phyloP scores from a whole-genome alignment of 352 stramenopile genomes.

The Thraustochytrium sp. region DNA sequence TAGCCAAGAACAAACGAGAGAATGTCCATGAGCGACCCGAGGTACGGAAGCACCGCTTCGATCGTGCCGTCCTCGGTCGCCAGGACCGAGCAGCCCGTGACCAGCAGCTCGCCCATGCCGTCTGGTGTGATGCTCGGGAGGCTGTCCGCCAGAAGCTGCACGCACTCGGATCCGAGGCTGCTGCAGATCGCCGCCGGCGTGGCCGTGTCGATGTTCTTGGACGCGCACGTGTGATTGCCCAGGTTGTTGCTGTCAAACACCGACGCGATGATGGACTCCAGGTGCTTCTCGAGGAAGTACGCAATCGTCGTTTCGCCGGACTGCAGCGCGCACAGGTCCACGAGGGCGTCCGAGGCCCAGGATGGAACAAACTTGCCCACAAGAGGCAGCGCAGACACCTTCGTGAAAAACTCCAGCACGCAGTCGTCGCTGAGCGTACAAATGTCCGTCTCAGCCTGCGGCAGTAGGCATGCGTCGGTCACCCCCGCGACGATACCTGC shows the following conservation, averaged over 20 bases:
- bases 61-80: not conserved
- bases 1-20: not conserved
- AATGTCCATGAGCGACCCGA: slow-evolving; percentile 11
- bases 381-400: not conserved
- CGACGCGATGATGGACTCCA: not conserved
- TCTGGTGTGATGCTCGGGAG: not conserved
- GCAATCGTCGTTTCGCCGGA: not conserved
- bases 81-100: not conserved
- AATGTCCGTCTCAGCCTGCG: not conserved
- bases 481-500: slow-evolving; percentile 21
- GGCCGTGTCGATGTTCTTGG: not conserved
- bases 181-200: not conserved
- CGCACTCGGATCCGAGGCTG: not conserved
- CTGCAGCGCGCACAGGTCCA: slow-evolving; percentile 22
- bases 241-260: not conserved
- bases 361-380: slow-evolving; percentile 27
- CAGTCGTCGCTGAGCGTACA: not conserved
- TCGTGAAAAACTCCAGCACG: not conserved
- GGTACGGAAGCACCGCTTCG: slow-evolving; percentile 30
- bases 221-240: not conserved
- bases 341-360: slow-evolving; percentile 3
- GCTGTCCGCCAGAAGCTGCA: not conserved
- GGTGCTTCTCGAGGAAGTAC: slow-evolving; percentile 19
- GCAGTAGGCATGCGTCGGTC: not conserved
- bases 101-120: not conserved